These are phyloP conservation scores for Parascedosporium putredinis DNA, from an alignment of 2,329 filamentous ascomycete genomes.

Conservation along the genomic window DNA sequence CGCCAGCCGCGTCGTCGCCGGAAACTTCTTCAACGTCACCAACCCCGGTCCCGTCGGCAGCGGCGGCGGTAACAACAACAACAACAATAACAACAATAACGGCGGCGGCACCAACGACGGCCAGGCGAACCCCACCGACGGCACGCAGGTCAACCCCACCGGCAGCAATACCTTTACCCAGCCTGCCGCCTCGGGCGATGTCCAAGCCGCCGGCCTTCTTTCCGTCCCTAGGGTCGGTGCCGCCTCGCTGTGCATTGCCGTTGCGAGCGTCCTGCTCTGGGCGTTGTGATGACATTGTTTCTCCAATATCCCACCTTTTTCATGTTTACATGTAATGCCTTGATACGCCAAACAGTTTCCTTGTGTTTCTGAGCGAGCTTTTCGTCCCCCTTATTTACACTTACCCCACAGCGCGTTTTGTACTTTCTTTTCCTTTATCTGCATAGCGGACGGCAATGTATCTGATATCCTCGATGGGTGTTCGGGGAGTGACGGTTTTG, in stretches of 20 bases:
- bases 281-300: not conserved
- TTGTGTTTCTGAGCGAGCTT: not conserved
- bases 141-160: not conserved
- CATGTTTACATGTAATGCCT: not conserved
- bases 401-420: not conserved
- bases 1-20: constrained; percentile 21
- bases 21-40: constrained; percentile 28
- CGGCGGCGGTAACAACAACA: not conserved
- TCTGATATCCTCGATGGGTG: too few relatives aligned
- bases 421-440: constrained; percentile 1
- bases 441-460: not conserved
- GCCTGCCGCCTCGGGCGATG: not conserved
- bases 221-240: not conserved
- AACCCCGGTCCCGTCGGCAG: constrained; percentile 17
- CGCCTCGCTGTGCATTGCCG: not conserved
- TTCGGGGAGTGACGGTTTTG: too few relatives aligned
- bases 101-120: not conserved
- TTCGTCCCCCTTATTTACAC: not conserved
- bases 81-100: too few relatives aligned
- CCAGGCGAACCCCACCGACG: not conserved
- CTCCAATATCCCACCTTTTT: not conserved
- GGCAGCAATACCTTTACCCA: not conserved
- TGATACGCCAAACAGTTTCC: not conserved
- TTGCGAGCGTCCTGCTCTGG: not conserved
- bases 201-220: not conserved